Evolutionary conservation across 345 rosid genomes (phyloP), one percentile per base, ranked within the genome.

Genomic region (Eucalyptus fibrosa): DNA sequence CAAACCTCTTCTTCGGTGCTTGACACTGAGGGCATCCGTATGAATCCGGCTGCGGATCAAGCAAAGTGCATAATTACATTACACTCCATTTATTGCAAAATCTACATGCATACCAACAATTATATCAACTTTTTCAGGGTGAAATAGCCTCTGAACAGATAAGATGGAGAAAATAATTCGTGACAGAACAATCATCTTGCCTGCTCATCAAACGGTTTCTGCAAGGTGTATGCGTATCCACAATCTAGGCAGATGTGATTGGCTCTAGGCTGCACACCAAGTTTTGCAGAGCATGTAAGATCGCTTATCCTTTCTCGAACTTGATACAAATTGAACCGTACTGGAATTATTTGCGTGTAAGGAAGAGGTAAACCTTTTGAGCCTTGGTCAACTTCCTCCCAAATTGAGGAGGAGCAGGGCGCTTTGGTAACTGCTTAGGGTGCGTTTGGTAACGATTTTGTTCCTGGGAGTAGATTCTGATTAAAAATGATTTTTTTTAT

Each of bases 1-100:
- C 97, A 91, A 97, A 97, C 92, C 99, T 95, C 10, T 97, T 97
- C 92, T 96, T 97, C 2, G 99, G 99, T 51, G 99, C 99, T 90
- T 34, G 91, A 89, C 99, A 97, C 89, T 96, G 99, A 21, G 99
- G 99, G 92, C 99, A 97, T 42, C 9, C 96, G 77, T 96, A 97
- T 16, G 91, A 28, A 28, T 97, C 99, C 90, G 97, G 96, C 99
- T 97, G 95, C 91, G 92, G 26, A 28, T 40, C 80, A 50, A 59
- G 42, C 30, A 86, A 89, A 47, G 24, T 19, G 24, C 9, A 49
- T 18, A 37, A 30, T 49, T 14, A 55, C 42, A 81, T 53, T 59
- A 32, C 59, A 72, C 7, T 72, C 8, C 1, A 23, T 53, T 21
- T 18, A 53, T 53, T 53, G 24, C 28, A 10, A 44, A 44, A 45